Evolutionary conservation across 352 stramenopile genomes (phyloP).

Genomic region (Pythium grandisporangium): DNA sequence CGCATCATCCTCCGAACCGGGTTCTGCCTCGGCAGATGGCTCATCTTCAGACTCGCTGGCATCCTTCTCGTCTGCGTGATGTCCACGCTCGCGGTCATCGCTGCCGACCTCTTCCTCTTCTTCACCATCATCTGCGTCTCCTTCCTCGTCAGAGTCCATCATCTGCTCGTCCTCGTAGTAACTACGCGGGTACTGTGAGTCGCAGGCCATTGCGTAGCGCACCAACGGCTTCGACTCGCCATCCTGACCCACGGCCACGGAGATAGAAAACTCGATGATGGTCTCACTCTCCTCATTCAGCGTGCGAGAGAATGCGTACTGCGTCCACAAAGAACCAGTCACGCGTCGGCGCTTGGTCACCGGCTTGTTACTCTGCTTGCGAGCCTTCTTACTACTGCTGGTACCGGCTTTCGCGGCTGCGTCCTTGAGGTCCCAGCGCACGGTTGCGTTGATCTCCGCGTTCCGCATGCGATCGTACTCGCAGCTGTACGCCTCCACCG

Average conservation of each 20-base stretch:
- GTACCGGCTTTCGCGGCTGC: too few species aligned
- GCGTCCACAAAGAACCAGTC: slow-evolving; percentile 22
- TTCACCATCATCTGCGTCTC: slow-evolving; percentile 11
- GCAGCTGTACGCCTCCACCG: slow-evolving; percentile 47
- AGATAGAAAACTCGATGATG: slow-evolving; percentile 32
- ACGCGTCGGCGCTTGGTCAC: slow-evolving; percentile 11
- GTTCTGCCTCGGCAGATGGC: slow-evolving; percentile 1
- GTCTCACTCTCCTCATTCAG: slow-evolving; percentile 21
- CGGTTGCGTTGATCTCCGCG: slow-evolving; percentile 39
- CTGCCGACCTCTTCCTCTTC: too few species aligned
- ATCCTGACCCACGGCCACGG: slow-evolving; percentile 26
- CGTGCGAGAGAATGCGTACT: slow-evolving; percentile 41
- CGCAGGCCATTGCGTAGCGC: slow-evolving; percentile 43
- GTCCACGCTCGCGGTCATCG: too few species aligned
- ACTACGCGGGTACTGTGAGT: slow-evolving; percentile 49
- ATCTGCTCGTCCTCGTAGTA: slow-evolving; percentile 57
- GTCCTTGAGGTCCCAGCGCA: slow-evolving; percentile 37
- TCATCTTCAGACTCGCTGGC: slow-evolving; percentile 4
- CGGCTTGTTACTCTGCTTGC: slow-evolving; percentile 34
- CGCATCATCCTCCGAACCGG: slow-evolving; percentile 3
- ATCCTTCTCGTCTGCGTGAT: too few species aligned
- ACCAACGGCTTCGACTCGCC: slow-evolving; percentile 34
- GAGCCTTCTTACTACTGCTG: slow-evolving; percentile 10
- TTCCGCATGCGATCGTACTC: slow-evolving; percentile 57
- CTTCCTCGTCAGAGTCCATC: slow-evolving; percentile 18